Conservation (phyloP, 768 basidiomycete genomes). For the Dentipellis fragilis region DNA sequence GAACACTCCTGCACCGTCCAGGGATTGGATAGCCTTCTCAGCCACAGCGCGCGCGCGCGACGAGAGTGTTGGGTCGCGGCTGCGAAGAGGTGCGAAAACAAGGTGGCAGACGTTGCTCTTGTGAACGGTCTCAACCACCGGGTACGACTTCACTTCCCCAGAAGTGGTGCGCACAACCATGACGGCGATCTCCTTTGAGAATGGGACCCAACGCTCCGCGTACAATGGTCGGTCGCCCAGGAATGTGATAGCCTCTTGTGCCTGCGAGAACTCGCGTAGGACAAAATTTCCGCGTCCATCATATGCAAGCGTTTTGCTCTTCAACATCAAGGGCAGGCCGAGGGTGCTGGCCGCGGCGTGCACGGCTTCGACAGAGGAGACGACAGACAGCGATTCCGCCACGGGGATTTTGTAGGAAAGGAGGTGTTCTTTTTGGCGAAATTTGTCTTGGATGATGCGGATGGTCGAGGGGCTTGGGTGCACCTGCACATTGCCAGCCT, state of each 20-base stretch:
- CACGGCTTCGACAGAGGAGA: constrained; percentile 41
- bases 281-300: constrained; percentile 93
- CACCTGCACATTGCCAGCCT: constrained; percentile 22
- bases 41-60: constrained; percentile 61
- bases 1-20: constrained; percentile 88
- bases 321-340: constrained; percentile 90
- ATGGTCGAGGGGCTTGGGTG: constrained; percentile 82
- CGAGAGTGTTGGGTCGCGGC: constrained; percentile 41
- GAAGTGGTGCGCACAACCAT: constrained; percentile 83
- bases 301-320: constrained; percentile 90
- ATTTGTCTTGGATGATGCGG: constrained; percentile 72
- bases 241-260: constrained; percentile 41
- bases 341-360: constrained; percentile 42
- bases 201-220: constrained; percentile 90
- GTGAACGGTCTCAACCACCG: constrained; percentile 91
- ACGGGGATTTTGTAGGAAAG: constrained; percentile 38
- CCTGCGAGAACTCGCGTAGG: constrained; percentile 43
- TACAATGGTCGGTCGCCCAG: constrained; percentile 72
- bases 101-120: constrained; percentile 90
- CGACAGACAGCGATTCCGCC: constrained; percentile 51
- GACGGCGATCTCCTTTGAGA: constrained; percentile 84
- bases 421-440: constrained; percentile 57
- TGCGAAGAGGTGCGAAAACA: constrained; percentile 81
- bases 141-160: constrained; percentile 77
- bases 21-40: constrained; percentile 66